Conservation (phyloP, 2,329 filamentous ascomycete genomes). For the Colletotrichum gloeosporioides region DNA sequence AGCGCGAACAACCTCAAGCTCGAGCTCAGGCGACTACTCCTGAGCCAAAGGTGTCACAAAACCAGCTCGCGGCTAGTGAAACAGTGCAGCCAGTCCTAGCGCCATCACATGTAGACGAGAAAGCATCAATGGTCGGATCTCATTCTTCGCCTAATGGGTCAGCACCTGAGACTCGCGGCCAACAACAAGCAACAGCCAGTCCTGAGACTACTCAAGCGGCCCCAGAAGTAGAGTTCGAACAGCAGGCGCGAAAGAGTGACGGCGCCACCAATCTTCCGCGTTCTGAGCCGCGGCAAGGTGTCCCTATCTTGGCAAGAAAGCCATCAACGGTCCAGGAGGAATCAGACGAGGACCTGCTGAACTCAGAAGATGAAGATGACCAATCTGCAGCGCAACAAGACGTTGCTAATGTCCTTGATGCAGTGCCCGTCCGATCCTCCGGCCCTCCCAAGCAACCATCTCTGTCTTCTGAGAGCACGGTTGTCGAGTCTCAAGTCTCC, state of each 20-base stretch:
- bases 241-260: neutral
- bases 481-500: constrained; percentile 10
- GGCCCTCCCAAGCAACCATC: constrained; percentile 11
- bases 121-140: neutral
- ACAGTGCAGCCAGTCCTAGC: neutral
- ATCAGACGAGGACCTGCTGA: constrained; percentile 43
- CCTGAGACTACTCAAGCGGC: neutral
- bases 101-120: neutral
- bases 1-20: neutral
- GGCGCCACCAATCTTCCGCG: neutral
- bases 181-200: neutral
- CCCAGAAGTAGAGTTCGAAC: neutral
- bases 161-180: neutral
- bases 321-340: constrained; percentile 54
- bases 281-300: neutral
- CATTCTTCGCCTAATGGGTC: neutral
- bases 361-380: constrained; percentile 11
- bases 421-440: constrained; percentile 35
- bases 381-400: constrained; percentile 11
- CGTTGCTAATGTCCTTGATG: constrained; percentile 32
- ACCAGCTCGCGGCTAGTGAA: neutral
- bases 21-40: neutral
- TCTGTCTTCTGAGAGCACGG: constrained; percentile 4
- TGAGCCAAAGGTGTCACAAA: neutral
- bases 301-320: constrained; percentile 36